Percentiles rank a stretch among this genome's conserved stretches.
Evolutionary conservation across 2,329 filamentous ascomycete species (phyloP).

Genomic region (Blastomyces silverae): DNA sequence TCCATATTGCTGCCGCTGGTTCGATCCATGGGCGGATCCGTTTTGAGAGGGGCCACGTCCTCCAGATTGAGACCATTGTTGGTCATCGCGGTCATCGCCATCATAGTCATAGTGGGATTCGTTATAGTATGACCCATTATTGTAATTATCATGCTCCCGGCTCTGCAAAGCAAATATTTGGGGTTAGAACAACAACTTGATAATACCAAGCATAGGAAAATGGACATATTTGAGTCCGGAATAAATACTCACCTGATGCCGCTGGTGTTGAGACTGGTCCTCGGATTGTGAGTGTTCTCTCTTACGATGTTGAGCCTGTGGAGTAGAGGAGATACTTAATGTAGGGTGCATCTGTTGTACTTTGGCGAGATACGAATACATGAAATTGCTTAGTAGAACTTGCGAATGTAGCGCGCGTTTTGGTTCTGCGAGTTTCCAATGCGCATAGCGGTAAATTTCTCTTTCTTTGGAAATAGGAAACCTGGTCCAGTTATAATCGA

Average conservation of each 20-base stretch:
- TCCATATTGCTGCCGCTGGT: conserved; percentile 35
- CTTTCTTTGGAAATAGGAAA: conserved; percentile 94
- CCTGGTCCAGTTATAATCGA: conserved; percentile 93
- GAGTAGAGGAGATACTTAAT: conserved; percentile 74
- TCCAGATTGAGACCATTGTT: conserved; percentile 35
- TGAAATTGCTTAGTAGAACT: conserved; percentile 95
- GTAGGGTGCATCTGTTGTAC: conserved; percentile 98
- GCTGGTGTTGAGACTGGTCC: conserved; percentile 42
- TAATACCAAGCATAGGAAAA: neutral
- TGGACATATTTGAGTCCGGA: neutral
- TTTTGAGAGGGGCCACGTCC: conserved; percentile 37
- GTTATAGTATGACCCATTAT: conserved; percentile 42
- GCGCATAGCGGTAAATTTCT: conserved; percentile 96
- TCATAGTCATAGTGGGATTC: conserved; percentile 49
- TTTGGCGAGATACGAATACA: conserved; percentile 98
- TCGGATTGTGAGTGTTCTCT: conserved; percentile 34
- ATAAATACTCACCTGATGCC: conserved; percentile 33
- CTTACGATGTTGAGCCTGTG: conserved; percentile 53
- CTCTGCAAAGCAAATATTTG: conserved; percentile 18
- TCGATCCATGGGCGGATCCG: conserved; percentile 32
- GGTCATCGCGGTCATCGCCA: conserved; percentile 37
- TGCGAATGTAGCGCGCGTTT: conserved; percentile 86
- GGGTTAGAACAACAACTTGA: conserved; percentile 12
- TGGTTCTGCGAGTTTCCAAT: conserved; percentile 98
- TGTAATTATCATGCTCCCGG: conserved; percentile 33